phyloP scores from a whole-genome alignment of 2,329 filamentous ascomycete species.

The Phialophora expanda region DNA sequence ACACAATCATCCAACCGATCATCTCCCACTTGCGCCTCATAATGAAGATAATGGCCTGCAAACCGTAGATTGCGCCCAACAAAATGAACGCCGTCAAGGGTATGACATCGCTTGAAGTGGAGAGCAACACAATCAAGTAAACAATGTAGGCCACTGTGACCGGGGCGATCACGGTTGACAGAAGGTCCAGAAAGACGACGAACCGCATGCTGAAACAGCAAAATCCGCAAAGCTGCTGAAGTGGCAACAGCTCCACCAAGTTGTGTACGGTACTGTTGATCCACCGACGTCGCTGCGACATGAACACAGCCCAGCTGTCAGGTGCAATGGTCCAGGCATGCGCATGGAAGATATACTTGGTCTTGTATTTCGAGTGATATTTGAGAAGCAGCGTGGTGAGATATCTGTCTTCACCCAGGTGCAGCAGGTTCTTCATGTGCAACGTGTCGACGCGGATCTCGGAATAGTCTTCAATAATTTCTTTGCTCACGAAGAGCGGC shows the following conservation, averaged over 20 bases:
- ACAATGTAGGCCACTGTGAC: conserved; percentile 87
- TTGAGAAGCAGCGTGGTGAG: conserved; percentile 93
- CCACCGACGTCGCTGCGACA: conserved; percentile 98
- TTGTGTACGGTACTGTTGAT: conserved; percentile 99
- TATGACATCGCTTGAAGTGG: conserved; percentile 66
- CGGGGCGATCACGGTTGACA: conserved; percentile 90
- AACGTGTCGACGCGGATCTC: conserved; percentile 96
- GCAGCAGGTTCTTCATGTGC: conserved; percentile 97
- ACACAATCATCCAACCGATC: conserved; percentile 99
- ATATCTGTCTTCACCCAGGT: conserved; percentile 97
- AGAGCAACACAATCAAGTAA: conserved; percentile 81
- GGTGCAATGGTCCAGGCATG: conserved; percentile 97
- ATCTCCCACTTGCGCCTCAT: conserved; percentile 97
- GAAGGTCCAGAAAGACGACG: conserved; percentile 89
- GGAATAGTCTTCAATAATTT: conserved; percentile 84
- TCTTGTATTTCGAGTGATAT: conserved; percentile 92
- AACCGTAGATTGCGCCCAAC: conserved; percentile 92
- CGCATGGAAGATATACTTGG: conserved; percentile 90
- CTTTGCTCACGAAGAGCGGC: conserved; percentile 91
- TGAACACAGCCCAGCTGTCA: conserved; percentile 90
- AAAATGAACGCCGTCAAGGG: conserved; percentile 88
- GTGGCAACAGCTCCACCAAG: conserved; percentile 88
- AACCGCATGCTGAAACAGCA: conserved; percentile 99
- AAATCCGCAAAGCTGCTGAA: conserved; percentile 96
- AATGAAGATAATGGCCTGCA: conserved; percentile 97